Evolutionary conservation across 208 protist species (phyloP).

Genomic region (Trypanosoma platydactyli): DNA sequence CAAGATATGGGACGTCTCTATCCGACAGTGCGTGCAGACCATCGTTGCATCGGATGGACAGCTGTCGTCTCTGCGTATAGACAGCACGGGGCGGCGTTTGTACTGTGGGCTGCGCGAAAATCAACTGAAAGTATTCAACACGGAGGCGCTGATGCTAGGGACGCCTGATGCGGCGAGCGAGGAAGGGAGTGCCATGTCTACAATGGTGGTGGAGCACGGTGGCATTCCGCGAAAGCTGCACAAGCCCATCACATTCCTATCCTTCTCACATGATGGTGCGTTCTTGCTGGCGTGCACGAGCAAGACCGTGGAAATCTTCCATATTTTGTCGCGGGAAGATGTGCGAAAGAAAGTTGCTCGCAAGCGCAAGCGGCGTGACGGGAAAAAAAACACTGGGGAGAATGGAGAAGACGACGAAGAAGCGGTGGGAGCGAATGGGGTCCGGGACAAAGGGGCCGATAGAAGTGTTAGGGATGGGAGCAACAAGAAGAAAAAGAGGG

Average conservation of each 20-base stretch:
- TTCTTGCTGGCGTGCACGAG: constrained; percentile 82
- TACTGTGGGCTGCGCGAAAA: constrained; percentile 88
- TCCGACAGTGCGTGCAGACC: constrained; percentile 89
- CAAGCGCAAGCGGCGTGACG: constrained; percentile 66
- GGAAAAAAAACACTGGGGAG: constrained; percentile 20
- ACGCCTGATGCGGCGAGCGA: constrained; percentile 3
- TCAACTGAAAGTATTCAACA: constrained; percentile 85
- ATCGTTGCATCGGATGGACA: constrained; percentile 83
- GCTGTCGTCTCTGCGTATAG: constrained; percentile 66
- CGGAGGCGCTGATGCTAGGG: constrained; percentile 37
- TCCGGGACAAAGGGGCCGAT: constrained; percentile 8
- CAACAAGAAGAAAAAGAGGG: constrained; percentile 19
- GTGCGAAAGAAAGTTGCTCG: constrained; percentile 70
- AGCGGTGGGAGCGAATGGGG: background rate
- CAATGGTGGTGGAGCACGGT: constrained; percentile 64
- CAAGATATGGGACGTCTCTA: constrained; percentile 83
- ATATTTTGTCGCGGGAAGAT: constrained; percentile 63
- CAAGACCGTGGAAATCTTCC: constrained; percentile 87
- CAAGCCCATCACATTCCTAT: constrained; percentile 75
- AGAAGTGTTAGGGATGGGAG: too few relatives aligned
- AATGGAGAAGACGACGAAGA: constrained; percentile 28
- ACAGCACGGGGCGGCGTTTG: constrained; percentile 57
- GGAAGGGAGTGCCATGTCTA: background rate
- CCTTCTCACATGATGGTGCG: constrained; percentile 63
- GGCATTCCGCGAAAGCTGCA: constrained; percentile 68